phyloP scores from a whole-genome alignment of 805 yeast genomes.

The Yarrowia porcina region DNA sequence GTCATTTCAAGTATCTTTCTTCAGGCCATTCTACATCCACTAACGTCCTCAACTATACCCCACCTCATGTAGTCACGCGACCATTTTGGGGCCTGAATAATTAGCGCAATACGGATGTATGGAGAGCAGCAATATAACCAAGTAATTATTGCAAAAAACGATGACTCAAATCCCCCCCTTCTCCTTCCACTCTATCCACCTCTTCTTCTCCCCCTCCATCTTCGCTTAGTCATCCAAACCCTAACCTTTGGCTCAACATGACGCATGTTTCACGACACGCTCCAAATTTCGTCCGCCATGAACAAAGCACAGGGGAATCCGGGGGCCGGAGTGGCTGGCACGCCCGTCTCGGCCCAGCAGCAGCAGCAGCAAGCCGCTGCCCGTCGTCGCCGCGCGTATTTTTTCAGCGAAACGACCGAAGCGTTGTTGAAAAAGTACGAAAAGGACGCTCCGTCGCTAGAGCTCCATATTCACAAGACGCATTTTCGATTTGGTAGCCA shows the following conservation, averaged over 20 bases:
- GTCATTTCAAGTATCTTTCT: no score
- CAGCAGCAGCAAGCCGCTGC: conserved; percentile 19
- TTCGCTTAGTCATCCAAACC: conserved; percentile 6
- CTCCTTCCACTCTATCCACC: no score
- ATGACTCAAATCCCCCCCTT: no score
- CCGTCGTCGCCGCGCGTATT: conserved; percentile 17
- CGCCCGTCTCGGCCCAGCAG: background rate
- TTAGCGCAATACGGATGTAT: no score
- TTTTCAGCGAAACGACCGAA: conserved; percentile 60
- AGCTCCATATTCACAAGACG: conserved; percentile 85
- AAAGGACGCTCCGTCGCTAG: conserved; percentile 74
- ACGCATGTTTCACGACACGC: conserved; percentile 13
- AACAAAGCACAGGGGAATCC: conserved; percentile 24
- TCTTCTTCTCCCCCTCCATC: no score
- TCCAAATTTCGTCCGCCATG: conserved; percentile 1
- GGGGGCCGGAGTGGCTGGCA: background rate
- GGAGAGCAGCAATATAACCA: no score
- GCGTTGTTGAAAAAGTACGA: conserved; percentile 74
- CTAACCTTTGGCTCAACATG: background rate
- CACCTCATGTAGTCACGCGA: no score
- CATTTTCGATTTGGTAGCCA: conserved; percentile 89
- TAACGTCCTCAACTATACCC: no score
- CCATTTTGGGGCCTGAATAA: no score
- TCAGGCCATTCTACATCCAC: no score
- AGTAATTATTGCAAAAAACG: no score